Percentiles rank a stretch among this genome's conserved stretches.
Evolutionary conservation across 2,329 filamentous ascomycete species (phyloP).

Genomic region (Penicillium hesseltinei): DNA sequence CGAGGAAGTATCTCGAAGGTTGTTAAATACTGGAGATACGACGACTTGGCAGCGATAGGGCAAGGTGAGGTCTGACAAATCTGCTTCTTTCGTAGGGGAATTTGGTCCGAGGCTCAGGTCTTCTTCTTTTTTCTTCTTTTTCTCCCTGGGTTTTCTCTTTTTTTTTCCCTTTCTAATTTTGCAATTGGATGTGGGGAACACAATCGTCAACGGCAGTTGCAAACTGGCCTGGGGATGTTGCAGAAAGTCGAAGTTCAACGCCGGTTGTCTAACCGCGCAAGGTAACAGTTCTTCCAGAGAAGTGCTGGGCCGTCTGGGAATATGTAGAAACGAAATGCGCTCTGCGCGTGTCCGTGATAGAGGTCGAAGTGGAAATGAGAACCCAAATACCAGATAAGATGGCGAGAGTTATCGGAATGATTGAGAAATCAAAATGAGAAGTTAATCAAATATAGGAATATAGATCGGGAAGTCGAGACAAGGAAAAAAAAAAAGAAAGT

Average conservation of each 20-base stretch:
- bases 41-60: neutral
- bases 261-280: slow-evolving; percentile 9
- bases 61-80: neutral
- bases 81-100: neutral
- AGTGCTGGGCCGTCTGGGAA: slow-evolving; percentile 5
- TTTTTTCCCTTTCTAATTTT: slow-evolving; percentile 8
- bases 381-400: slow-evolving; percentile 5
- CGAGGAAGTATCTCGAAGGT: neutral
- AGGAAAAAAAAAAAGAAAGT: slow-evolving; percentile 1
- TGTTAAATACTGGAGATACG: neutral
- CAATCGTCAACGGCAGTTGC: slow-evolving; percentile 27
- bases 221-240: slow-evolving; percentile 27
- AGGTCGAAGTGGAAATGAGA: slow-evolving; percentile 1
- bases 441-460: neutral
- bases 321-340: neutral
- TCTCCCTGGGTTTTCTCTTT: neutral
- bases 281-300: slow-evolving; percentile 25
- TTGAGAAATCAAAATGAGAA: neutral
- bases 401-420: neutral
- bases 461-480: slow-evolving; percentile 1
- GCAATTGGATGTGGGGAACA: slow-evolving; percentile 21
- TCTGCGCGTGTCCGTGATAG: neutral
- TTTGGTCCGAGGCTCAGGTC: slow-evolving; percentile 2
- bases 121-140: slow-evolving; percentile 7
- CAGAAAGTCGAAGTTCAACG: slow-evolving; percentile 14